Percentiles rank a stretch among this genome's conserved stretches.
These are phyloP conservation scores for Cardamine chenopodiifolia DNA, from an alignment of 345 rosid genomes.

Conservation along the genomic window DNA sequence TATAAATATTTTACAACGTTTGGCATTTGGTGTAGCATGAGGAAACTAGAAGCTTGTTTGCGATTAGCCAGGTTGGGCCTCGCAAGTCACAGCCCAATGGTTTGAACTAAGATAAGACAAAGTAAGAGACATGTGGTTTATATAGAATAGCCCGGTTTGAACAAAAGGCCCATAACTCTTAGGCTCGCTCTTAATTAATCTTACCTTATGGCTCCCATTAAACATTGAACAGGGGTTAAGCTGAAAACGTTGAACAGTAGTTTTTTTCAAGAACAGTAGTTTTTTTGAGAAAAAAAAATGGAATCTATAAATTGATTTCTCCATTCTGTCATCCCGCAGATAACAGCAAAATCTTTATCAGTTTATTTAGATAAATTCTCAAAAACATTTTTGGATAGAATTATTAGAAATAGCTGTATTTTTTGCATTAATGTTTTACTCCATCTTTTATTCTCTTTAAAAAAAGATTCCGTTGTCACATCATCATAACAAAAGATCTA, in stretches of 20 bases:
- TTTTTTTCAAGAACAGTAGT: slow-evolving; percentile 4
- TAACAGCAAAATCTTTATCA: neutral
- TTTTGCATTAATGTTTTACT: neutral
- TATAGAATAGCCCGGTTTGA: neutral
- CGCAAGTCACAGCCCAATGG: neutral
- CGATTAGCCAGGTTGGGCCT: slow-evolving; percentile 10
- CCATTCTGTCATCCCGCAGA: neutral
- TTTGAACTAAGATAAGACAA: neutral
- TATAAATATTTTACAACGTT: neutral
- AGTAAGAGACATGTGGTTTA: neutral
- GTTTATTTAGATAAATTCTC: neutral
- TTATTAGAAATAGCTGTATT: neutral
- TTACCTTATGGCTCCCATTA: neutral
- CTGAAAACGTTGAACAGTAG: slow-evolving; percentile 10
- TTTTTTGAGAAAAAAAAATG: neutral
- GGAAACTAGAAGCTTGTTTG: too few relatives aligned
- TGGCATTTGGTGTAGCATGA: neutral
- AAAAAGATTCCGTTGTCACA: neutral
- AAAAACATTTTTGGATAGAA: neutral
- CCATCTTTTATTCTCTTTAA: neutral
- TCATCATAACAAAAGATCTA: neutral
- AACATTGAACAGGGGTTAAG: neutral
- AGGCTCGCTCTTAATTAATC: neutral
- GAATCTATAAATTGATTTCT: neutral
- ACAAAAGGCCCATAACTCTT: neutral